Evolutionary conservation across 768 basidiomycete species (phyloP).

Genomic region (Boletus reticuloceps): DNA sequence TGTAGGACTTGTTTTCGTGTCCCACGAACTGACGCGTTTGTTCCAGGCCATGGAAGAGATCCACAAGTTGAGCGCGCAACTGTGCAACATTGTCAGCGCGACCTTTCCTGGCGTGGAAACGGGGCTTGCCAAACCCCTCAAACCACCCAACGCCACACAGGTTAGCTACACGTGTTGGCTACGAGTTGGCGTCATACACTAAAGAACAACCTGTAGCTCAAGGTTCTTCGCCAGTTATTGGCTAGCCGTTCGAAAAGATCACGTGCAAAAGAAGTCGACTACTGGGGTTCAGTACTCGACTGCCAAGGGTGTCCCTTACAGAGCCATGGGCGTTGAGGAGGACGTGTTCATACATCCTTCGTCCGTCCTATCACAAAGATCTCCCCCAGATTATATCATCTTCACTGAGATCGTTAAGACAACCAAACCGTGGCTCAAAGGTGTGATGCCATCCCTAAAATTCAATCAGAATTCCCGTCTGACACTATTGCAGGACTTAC

Average conservation of each 20-base stretch:
- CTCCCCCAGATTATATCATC: conserved; percentile 85
- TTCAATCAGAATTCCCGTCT: not conserved
- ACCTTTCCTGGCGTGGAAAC: conserved; percentile 68
- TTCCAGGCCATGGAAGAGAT: conserved; percentile 98
- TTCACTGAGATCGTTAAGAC: conserved; percentile 83
- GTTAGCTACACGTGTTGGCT: conserved; percentile 35
- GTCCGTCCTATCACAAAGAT: conserved; percentile 62
- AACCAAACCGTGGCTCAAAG: conserved; percentile 74
- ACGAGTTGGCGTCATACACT: not conserved
- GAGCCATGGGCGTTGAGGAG: conserved; percentile 72
- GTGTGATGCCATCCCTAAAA: conserved; percentile 35
- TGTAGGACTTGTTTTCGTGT: not conserved
- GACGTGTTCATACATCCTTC: conserved; percentile 93
- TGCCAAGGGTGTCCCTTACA: conserved; percentile 79
- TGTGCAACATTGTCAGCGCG: conserved; percentile 78
- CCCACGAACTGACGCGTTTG: not conserved
- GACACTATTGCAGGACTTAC: conserved; percentile 59
- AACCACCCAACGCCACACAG: conserved; percentile 78
- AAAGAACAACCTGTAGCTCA: conserved; percentile 55
- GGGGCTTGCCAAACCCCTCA: conserved; percentile 60
- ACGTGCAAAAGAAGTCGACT: conserved; percentile 55
- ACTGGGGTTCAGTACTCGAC: conserved; percentile 70
- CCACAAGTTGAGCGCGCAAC: conserved; percentile 89
- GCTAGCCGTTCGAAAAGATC: conserved; percentile 84
- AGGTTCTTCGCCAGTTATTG: conserved; percentile 84